A percentile compares a stretch with the other conserved stretches of the same genome.
These are phyloP conservation scores for Backusella sp. DNA, from an alignment of 192 early-diverging fungal species.

Conservation along the genomic window DNA sequence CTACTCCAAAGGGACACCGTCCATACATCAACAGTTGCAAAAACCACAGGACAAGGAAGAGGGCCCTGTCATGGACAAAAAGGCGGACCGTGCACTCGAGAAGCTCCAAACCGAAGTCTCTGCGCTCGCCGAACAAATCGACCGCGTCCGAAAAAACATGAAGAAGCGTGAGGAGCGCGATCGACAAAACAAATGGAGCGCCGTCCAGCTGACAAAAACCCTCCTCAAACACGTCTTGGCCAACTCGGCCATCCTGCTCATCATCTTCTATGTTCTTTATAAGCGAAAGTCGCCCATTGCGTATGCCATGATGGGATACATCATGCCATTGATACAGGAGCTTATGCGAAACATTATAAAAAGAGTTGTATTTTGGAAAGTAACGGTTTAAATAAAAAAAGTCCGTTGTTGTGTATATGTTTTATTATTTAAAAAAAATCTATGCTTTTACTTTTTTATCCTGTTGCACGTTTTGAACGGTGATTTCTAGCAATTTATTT, in stretches of 20 bases:
- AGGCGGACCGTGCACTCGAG: conserved; percentile 20
- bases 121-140: conserved; percentile 23
- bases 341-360: not conserved
- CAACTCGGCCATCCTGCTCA: conserved; percentile 10
- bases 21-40: not conserved
- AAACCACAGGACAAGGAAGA: not conserved
- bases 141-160: conserved; percentile 10
- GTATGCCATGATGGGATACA: conserved; percentile 3
- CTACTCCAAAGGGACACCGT: not conserved
- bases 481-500: conserved; percentile 56
- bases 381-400: conserved; percentile 1
- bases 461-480: conserved; percentile 28
- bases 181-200: conserved; percentile 12
- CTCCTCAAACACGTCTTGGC: conserved; percentile 20
- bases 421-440: not conserved
- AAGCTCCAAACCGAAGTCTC: conserved; percentile 28
- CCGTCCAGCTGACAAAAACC: conserved; percentile 2
- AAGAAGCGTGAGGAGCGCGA: conserved; percentile 12
- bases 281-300: conserved; percentile 16
- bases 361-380: conserved; percentile 10
- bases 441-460: conserved; percentile 26
- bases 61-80: not conserved
- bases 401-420: not conserved
- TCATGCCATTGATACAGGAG: not conserved
- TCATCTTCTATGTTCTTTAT: conserved; percentile 14